Evolutionary conservation across 306 rosid species (phyloP), one percentile per base, ranked within the genome.

Genomic region (Prunus padus): DNA sequence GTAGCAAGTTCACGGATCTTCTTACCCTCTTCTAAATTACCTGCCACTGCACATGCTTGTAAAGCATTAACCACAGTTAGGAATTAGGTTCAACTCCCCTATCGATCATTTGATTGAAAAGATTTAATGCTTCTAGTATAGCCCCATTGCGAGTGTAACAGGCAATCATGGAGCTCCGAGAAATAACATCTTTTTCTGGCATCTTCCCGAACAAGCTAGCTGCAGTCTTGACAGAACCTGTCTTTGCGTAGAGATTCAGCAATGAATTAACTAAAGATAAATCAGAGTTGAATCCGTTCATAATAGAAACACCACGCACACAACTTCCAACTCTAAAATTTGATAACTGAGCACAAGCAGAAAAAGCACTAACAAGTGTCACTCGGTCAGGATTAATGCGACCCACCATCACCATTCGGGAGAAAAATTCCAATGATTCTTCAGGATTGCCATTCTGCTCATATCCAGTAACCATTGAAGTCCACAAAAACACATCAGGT

Each of bases 141-240:
- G 75, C 84, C 60, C 92, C 93, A 49, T 91, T 89, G 46, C 84
- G 87, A 54, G 93, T 82, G 84, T 82, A 84, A 77, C 93, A 93
- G 4, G 96, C 92, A 68, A 93, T 73, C 89, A 93, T 88, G 62
- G 97, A 83, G 87, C 96, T 91, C 93, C 98, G 91, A 44, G 98
- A 88, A 80, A 93, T 69, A 31, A 93, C 75, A 87, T 93, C 97
- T 81, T 81, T 86, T 45, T 71, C 59, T 4, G 77, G 77, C 87
- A 89, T 89, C 78, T 67, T 83, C 81, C 72, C 65, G 69, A 89
- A 91, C 85, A 91, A 83, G 73, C 76, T 81, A 66, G 76, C 71
- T 16, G 93, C 96, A 78, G 28, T 77, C 79, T 80, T 82, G 45
- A 82, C 25, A n/a, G 81, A 74, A 47, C 90, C 87, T 5, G 85